phyloP scores from a whole-genome alignment of 2,329 filamentous ascomycete genomes.

The Bipolaris sorokiniana region DNA sequence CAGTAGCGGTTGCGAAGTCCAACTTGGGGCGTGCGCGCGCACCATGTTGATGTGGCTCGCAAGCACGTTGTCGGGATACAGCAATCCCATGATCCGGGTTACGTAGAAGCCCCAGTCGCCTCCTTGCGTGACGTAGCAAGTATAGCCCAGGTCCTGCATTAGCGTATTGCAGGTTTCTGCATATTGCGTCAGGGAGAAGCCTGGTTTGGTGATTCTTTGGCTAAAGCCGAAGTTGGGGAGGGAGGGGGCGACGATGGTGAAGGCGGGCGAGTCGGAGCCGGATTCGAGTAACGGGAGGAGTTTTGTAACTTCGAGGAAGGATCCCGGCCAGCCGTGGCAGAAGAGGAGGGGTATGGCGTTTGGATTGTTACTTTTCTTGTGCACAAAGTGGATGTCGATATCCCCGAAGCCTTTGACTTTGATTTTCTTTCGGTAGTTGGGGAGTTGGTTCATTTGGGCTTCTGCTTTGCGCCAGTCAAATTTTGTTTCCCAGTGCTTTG shows the following conservation, averaged over 20 bases:
- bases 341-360: conserved; percentile 70
- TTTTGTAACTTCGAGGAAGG: conserved; percentile 70
- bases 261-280: conserved; percentile 52
- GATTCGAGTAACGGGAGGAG: conserved; percentile 58
- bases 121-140: conserved; percentile 63
- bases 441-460: conserved; percentile 63
- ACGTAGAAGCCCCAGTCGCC: conserved; percentile 76
- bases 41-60: conserved; percentile 69
- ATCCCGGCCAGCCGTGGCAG: conserved; percentile 74
- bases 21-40: conserved; percentile 48
- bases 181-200: conserved; percentile 66
- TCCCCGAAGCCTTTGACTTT: conserved; percentile 64
- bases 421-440: conserved; percentile 64
- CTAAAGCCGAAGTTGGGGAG: conserved; percentile 65
- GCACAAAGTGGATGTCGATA: conserved; percentile 69
- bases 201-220: conserved; percentile 57
- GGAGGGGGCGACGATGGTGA: conserved; percentile 61
- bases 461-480: conserved; percentile 69
- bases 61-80: conserved; percentile 64
- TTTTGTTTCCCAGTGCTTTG: conserved; percentile 61
- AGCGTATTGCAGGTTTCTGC: conserved; percentile 70
- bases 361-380: conserved; percentile 59
- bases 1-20: conserved; percentile 61
- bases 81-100: conserved; percentile 64
- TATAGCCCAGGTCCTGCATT: conserved; percentile 71